Conservation (phyloP, 2,329 filamentous ascomycete genomes). For the Diaporthe caulivora region DNA sequence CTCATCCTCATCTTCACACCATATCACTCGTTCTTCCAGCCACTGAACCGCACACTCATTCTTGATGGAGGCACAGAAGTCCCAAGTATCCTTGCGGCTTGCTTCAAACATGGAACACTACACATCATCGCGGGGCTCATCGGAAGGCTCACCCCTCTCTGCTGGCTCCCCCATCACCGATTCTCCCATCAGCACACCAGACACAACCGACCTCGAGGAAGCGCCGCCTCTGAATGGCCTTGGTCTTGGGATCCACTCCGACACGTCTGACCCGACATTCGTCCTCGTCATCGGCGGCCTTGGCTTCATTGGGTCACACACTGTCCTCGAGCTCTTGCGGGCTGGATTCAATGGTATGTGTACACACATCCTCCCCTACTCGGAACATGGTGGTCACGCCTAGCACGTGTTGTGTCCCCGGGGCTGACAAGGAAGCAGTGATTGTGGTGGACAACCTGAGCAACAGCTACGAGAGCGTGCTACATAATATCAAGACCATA, state of each 20-base stretch:
- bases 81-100: not conserved
- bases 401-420: not conserved
- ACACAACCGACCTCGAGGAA: conserved; percentile 39
- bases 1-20: no score
- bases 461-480: conserved; percentile 56
- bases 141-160: conserved; percentile 36
- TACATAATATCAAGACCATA: conserved; percentile 46
- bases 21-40: not conserved
- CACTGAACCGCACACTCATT: not conserved
- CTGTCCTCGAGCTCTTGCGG: conserved; percentile 65
- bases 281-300: conserved; percentile 66
- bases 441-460: conserved; percentile 59
- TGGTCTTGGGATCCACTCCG: conserved; percentile 36
- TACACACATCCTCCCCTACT: not conserved
- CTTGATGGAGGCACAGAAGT: conserved; percentile 12
- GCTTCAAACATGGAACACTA: conserved; percentile 38
- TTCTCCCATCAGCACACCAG: conserved; percentile 39
- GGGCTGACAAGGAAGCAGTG: conserved; percentile 45
- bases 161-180: conserved; percentile 40
- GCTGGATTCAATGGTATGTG: conserved; percentile 60
- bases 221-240: conserved; percentile 35
- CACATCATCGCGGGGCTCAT: conserved; percentile 33
- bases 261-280: conserved; percentile 43
- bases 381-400: not conserved
- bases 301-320: conserved; percentile 69